Base-by-base conservation (phyloP, 331 rosid species). In the Spiraea crenata region DNA sequence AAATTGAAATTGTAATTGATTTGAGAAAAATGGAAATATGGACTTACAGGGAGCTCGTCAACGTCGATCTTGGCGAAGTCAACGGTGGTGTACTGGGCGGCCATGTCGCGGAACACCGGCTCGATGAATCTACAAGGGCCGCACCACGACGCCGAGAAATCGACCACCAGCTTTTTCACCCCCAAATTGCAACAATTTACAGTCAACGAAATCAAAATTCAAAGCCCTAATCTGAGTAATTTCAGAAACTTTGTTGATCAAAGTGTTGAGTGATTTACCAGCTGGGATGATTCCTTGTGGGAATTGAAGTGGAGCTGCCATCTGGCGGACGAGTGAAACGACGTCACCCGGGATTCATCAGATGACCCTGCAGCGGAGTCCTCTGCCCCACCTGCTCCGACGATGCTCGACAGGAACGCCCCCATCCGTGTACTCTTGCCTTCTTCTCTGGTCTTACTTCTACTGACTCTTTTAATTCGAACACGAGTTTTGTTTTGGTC, bases 141-240 rank as follows among this genome's bases (percentile, higher is more conserved):
- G 63, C 99, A 95, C 99, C 97, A 95, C 40, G 92, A 50, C 5
- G 97, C 99, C 2, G 93, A 81, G 96, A 95, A 95, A 77, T 91
- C 99, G 31, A 93, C 76, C 81, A 93, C 99, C 57, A 75, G 52
- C 97, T 25, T 86, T 63, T 66, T 8, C 68, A 31, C 69, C 20
- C 10, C 37, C 38, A 25, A 25, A 25, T 25, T 25, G 31, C 31
- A 25, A 25, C 31, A 25, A 25, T 25, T 25, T 25, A 25, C 31
- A 25, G 31, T 2, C 15, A n/a, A 25, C 12, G 0, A 25, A 14
- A 55, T 25, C 31, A 11, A 19, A 16, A 62, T 3, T 55, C 57
- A 69, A 76, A 80, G 65, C 65, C 12, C 16, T 41, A 62, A 46
- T 39, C 25, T 45, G 9, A 3, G 13, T 0, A 10, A 39, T 45